phyloP scores from a whole-genome alignment of 2,329 filamentous ascomycete genomes.

The Xylariales sp. region DNA sequence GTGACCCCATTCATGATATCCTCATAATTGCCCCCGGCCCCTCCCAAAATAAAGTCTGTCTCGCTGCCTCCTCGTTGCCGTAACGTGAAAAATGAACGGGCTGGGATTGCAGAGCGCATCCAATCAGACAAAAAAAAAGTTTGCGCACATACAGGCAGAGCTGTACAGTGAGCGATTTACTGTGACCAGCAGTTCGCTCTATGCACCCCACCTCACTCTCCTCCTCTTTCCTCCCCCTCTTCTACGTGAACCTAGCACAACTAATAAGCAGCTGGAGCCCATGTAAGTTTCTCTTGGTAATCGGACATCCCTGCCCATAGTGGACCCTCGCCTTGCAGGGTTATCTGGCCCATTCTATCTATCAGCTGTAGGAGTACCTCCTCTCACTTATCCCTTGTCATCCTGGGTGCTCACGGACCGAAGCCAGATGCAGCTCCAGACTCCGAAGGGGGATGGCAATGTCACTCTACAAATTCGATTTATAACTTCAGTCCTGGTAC shows the following conservation, averaged over 20 bases:
- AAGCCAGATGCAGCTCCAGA: conserved; percentile 16
- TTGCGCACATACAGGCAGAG: background rate
- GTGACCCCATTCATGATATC: no score
- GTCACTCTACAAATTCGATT: no score
- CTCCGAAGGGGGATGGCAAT: conserved; percentile 8
- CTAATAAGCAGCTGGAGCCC: no score
- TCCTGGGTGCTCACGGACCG: conserved; percentile 18
- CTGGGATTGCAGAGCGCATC: no score
- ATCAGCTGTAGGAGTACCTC: conserved; percentile 20
- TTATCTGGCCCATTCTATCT: conserved; percentile 19
- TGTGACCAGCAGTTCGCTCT: conserved; percentile 10
- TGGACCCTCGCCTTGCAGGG: conserved; percentile 14
- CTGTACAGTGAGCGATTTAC: background rate
- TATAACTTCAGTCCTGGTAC: no score
- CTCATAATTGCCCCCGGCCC: no score
- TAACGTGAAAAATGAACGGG: no score
- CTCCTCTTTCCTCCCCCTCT: conserved; percentile 21
- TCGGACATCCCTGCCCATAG: conserved; percentile 18
- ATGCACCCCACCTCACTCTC: conserved; percentile 15
- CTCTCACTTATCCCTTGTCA: conserved; percentile 12
- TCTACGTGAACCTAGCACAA: conserved; percentile 10
- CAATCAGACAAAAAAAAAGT: background rate
- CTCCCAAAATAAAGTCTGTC: no score
- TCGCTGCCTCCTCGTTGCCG: no score
- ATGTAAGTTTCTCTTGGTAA: conserved; percentile 25